phyloP scores from a whole-genome alignment of 139 green algal genomes.

The Yamagishiella unicocca region DNA sequence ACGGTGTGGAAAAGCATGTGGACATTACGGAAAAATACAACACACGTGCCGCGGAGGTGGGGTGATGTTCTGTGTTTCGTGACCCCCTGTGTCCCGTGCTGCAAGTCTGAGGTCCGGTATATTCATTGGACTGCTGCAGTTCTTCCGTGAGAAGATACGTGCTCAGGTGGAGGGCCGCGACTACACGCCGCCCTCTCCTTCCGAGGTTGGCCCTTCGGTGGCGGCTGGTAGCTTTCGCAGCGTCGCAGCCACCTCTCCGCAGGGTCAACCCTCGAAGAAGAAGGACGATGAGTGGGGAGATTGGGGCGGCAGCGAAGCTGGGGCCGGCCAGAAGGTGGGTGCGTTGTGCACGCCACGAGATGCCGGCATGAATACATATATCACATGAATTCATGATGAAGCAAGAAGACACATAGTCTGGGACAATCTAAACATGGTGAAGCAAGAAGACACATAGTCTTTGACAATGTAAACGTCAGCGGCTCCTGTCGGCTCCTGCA shows the following conservation, averaged over 20 bases:
- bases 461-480: too few species aligned
- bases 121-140: too few species aligned
- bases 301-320: slow-evolving; percentile 74
- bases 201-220: slow-evolving; percentile 35
- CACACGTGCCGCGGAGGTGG: slow-evolving; percentile 79
- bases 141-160: slow-evolving; percentile 90
- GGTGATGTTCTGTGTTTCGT: not conserved
- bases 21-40: slow-evolving; percentile 98
- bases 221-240: not conserved
- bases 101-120: too few species aligned
- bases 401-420: too few species aligned
- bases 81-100: too few species aligned
- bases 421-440: too few species aligned
- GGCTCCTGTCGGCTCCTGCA: too few species aligned
- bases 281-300: slow-evolving; percentile 78
- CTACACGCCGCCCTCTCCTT: slow-evolving; percentile 80
- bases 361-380: too few species aligned
- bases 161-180: slow-evolving; percentile 84
- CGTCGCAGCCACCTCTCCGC: slow-evolving; percentile 2
- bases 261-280: not conserved
- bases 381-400: too few species aligned
- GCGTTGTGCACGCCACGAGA: not conserved
- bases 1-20: slow-evolving; percentile 91
- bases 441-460: too few species aligned
- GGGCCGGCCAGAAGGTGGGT: not conserved